These are phyloP conservation scores for Nitzschia sp. DNA, from an alignment of 108 stramenopile genomes.

Conservation along the genomic window DNA sequence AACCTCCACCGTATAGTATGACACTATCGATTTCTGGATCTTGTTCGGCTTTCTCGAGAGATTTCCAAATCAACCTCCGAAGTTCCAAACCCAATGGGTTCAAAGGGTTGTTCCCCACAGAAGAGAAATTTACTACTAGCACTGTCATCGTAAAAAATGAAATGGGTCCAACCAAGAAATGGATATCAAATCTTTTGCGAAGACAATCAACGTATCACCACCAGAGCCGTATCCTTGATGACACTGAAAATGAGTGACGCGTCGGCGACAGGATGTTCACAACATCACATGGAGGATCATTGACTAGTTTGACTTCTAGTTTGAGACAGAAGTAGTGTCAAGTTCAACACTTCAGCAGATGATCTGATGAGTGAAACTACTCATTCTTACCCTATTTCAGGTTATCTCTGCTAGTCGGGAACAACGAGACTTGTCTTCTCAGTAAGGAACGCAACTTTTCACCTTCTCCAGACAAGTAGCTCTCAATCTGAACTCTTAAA, in stretches of 20 bases:
- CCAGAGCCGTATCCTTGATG: no score
- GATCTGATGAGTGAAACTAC: no score
- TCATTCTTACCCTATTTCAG: neutral
- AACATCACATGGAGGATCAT: neutral
- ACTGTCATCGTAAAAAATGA: constrained; percentile 5
- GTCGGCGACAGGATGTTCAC: neutral
- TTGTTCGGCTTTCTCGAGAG: constrained; percentile 24
- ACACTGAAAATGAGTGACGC: no score
- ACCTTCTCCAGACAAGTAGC: constrained; percentile 8
- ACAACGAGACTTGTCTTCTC: constrained; percentile 24
- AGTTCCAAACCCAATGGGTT: constrained; percentile 31
- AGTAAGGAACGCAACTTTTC: constrained; percentile 22
- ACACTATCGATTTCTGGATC: constrained; percentile 59
- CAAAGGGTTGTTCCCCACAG: constrained; percentile 30
- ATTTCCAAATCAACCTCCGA: constrained; percentile 22
- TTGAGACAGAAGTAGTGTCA: no score
- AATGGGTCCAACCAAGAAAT: neutral
- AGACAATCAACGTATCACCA: no score
- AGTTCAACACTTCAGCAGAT: no score
- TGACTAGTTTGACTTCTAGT: no score
- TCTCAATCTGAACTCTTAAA: constrained; percentile 36
- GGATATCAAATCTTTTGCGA: neutral
- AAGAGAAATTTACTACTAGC: constrained; percentile 30
- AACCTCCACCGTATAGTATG: constrained; percentile 81
- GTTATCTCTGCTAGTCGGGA: constrained; percentile 31